Conservation (phyloP, 1,284 basidiomycete species). For the Coniferiporia weirii region DNA sequence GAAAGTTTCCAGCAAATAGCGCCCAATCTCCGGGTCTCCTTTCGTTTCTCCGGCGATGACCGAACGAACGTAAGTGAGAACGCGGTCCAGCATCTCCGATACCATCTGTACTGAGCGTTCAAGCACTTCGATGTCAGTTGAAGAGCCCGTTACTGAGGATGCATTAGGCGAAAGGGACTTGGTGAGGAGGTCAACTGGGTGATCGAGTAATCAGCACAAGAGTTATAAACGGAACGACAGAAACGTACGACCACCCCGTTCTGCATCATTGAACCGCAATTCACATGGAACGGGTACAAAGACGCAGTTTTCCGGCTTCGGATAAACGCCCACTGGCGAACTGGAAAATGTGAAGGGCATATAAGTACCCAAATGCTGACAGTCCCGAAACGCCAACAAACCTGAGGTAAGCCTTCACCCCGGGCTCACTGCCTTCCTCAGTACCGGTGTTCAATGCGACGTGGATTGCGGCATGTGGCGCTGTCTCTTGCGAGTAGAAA, state of each 20-base stretch:
- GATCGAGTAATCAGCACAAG: constrained; percentile 1
- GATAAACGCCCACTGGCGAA: constrained; percentile 78
- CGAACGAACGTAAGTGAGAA: constrained; percentile 80
- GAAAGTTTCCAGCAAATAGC: constrained; percentile 90
- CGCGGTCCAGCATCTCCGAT: constrained; percentile 78
- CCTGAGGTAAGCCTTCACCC: constrained; percentile 88
- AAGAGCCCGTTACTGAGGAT: constrained; percentile 41
- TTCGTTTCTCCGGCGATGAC: constrained; percentile 76
- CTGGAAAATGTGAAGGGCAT: constrained; percentile 34
- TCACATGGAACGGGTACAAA: constrained; percentile 86
- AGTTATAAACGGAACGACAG: constrained; percentile 1
- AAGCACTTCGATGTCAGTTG: constrained; percentile 61
- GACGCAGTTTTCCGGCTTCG: constrained; percentile 88
- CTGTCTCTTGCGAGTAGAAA: constrained; percentile 92
- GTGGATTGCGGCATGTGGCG: constrained; percentile 87
- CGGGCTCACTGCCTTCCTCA: constrained; percentile 65
- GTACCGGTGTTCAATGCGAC: constrained; percentile 88
- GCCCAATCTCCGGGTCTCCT: constrained; percentile 85
- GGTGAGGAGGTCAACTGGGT: constrained; percentile 71
- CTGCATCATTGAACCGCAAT: constrained; percentile 75
- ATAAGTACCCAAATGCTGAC: constrained; percentile 17
- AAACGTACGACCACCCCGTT: constrained; percentile 78
- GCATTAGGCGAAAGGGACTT: constrained; percentile 41
- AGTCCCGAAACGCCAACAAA: constrained; percentile 31
- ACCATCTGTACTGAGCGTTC: constrained; percentile 70